These are phyloP conservation scores for Sporothrix sp. DNA, from an alignment of 2,329 filamentous ascomycete species.

Conservation along the genomic window DNA sequence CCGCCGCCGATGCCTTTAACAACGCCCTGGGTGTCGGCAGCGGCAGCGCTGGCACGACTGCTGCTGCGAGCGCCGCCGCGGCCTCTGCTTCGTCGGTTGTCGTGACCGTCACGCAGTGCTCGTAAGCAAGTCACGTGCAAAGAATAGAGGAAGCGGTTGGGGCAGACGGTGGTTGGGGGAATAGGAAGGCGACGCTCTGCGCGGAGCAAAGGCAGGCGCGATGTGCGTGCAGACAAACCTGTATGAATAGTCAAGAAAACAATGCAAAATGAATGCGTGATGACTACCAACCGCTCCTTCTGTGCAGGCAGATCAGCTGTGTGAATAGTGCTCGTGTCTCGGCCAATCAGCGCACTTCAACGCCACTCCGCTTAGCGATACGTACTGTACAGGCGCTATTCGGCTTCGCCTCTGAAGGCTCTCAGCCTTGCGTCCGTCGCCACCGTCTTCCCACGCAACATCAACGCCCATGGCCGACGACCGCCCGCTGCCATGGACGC, in stretches of 20 bases:
- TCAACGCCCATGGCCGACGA: not conserved
- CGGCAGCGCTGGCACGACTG: not conserved
- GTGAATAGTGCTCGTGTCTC: too few relatives aligned
- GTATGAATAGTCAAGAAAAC: conserved; percentile 3
- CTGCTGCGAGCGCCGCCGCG: conserved; percentile 3
- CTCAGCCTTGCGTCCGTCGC: too few relatives aligned
- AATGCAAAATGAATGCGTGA: not conserved
- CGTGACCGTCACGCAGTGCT: conserved; percentile 20
- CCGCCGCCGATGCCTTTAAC: conserved; percentile 27
- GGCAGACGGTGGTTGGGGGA: not conserved
- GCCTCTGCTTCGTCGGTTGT: conserved; percentile 14
- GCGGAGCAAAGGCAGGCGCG: not conserved
- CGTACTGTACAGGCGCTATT: too few relatives aligned
- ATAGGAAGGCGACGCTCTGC: not conserved
- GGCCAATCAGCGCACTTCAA: too few relatives aligned
- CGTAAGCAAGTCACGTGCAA: conserved; percentile 2
- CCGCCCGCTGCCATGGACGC: not conserved
- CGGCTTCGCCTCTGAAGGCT: too few relatives aligned
- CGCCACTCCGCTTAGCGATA: too few relatives aligned
- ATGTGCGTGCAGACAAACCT: not conserved
- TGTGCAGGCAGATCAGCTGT: too few relatives aligned
- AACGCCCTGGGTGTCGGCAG: conserved; percentile 19
- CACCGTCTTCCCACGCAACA: too few relatives aligned
- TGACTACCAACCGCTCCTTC: not conserved
- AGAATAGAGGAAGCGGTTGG: not conserved